phyloP scores from a whole-genome alignment of 2,329 filamentous ascomycete genomes.

The Tolypocladium endophyticum region DNA sequence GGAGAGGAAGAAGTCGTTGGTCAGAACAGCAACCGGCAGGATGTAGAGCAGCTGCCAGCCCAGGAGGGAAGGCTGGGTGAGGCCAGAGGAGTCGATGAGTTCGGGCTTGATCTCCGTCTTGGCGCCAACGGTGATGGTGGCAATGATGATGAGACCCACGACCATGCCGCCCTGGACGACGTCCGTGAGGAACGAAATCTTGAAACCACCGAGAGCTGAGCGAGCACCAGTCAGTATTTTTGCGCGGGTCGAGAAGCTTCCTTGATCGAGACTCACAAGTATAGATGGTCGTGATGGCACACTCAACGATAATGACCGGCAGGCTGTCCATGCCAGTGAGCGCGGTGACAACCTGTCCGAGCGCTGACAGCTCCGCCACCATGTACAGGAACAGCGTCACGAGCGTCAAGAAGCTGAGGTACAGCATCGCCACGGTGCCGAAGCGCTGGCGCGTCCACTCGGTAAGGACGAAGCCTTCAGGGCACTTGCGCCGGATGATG shows the following conservation, averaged over 20 bases:
- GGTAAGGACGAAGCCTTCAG: slow-evolving; percentile 74
- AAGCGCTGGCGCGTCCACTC: slow-evolving; percentile 78
- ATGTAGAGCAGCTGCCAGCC: slow-evolving; percentile 85
- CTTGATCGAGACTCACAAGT: slow-evolving; percentile 44
- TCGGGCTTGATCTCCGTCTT: slow-evolving; percentile 61
- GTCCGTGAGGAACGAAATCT: slow-evolving; percentile 75
- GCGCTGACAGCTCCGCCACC: slow-evolving; percentile 71
- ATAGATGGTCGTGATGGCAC: slow-evolving; percentile 69
- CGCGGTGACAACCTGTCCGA: slow-evolving; percentile 67
- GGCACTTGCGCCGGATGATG: slow-evolving; percentile 68
- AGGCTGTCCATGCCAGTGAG: slow-evolving; percentile 66
- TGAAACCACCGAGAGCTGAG: slow-evolving; percentile 69
- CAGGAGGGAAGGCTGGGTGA: slow-evolving; percentile 58
- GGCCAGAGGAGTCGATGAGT: slow-evolving; percentile 57
- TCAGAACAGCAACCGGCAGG: slow-evolving; percentile 67
- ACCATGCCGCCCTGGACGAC: slow-evolving; percentile 75
- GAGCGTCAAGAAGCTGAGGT: slow-evolving; percentile 66
- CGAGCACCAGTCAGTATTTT: not conserved
- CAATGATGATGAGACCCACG: slow-evolving; percentile 61
- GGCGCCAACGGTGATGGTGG: slow-evolving; percentile 66
- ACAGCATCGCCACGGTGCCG: slow-evolving; percentile 57
- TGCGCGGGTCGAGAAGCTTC: accelerated
- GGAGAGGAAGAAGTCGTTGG: slow-evolving; percentile 80
- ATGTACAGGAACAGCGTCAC: slow-evolving; percentile 81
- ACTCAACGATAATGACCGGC: slow-evolving; percentile 68